Conservation (phyloP, 2,329 filamentous ascomycete species). For the Xylariaceae sp. region DNA sequence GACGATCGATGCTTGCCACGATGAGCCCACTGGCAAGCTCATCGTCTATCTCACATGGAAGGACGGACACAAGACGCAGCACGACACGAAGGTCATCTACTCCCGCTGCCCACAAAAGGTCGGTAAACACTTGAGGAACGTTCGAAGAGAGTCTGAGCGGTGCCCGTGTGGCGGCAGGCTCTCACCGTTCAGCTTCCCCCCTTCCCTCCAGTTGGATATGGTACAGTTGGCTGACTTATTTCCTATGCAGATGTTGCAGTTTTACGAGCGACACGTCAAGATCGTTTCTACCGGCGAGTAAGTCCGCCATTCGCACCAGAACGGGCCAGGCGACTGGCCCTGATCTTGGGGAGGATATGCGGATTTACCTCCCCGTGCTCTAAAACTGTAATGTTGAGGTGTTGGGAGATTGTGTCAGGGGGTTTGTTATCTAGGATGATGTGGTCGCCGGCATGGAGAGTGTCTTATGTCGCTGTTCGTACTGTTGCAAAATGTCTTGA, state of each 20-base stretch:
- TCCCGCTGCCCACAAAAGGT: slow-evolving; percentile 75
- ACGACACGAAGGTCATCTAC: slow-evolving; percentile 63
- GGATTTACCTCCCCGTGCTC: not conserved
- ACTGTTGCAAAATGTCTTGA: not conserved
- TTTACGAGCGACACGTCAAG: slow-evolving; percentile 54
- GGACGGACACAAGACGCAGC: slow-evolving; percentile 67
- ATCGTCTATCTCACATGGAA: slow-evolving; percentile 70
- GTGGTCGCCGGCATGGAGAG: not conserved
- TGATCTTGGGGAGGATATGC: not conserved
- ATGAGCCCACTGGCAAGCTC: slow-evolving; percentile 53
- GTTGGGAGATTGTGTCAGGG: not conserved
- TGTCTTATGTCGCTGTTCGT: not conserved
- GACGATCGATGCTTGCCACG: slow-evolving; percentile 66
- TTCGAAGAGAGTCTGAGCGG: not conserved
- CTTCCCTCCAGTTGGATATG: not conserved
- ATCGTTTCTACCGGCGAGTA: slow-evolving; percentile 39
- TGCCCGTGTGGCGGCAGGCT: not conserved
- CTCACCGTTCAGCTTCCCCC: too few species aligned
- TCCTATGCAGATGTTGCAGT: slow-evolving; percentile 48
- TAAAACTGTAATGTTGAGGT: not conserved
- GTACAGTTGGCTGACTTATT: slow-evolving; percentile 3
- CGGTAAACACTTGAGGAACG: slow-evolving; percentile 18
- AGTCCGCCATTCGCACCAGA: not conserved
- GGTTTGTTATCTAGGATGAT: not conserved
- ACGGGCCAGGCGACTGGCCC: too few species aligned